Evolutionary conservation across 371 early-diverging fungal species (phyloP), one percentile per base, ranked within the genome.

Genomic region (Mucor circinelloides): DNA sequence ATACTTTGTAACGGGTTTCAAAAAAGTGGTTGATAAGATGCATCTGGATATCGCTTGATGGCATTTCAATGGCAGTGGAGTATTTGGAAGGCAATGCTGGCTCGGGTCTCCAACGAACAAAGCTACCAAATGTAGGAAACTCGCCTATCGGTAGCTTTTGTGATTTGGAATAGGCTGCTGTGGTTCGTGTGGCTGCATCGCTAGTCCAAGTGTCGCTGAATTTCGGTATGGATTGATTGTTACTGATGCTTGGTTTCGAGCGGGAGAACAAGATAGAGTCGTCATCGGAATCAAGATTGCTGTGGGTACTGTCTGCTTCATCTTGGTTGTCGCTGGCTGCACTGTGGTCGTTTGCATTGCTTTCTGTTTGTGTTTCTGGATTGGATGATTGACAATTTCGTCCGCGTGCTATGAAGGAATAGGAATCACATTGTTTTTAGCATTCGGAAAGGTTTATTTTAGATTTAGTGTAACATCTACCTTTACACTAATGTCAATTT

Each of bases 21-120:
- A 78, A 78, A 40, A 71, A 78, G 7, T 52, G 40, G 21, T 76
- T 66, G 10, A 78, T 75, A 6, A 78, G 58, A 19, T 71, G 58
- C 59, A 70, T 66, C 36, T 78, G 79, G 1, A 73, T 57, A 17
- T 73, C 65, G 13, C 66, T 60, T 0, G 79, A 69, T 5, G 76
- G 76, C 76, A 78, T 78, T 42, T 75, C 74, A 8, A 78, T 58
- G 1, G 71, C 54, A 13, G 57, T 59, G 6, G 73, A 59, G 52
- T 78, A 78, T 15, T 64, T 50, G 8, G 31, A 58, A 31, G 79
- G 76, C 17, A 77, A 50, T 1, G 69, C 32, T 17, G 74, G 77
- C 21, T 77, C 77, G 5, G 50, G 12, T 46, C 62, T 63, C 69
- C 72, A 69, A 8, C 58, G 62, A 25, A 66, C 34, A 32, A 66